phyloP scores from a whole-genome alignment of 306 rosid genomes.

The Aeschynomene evenia region DNA sequence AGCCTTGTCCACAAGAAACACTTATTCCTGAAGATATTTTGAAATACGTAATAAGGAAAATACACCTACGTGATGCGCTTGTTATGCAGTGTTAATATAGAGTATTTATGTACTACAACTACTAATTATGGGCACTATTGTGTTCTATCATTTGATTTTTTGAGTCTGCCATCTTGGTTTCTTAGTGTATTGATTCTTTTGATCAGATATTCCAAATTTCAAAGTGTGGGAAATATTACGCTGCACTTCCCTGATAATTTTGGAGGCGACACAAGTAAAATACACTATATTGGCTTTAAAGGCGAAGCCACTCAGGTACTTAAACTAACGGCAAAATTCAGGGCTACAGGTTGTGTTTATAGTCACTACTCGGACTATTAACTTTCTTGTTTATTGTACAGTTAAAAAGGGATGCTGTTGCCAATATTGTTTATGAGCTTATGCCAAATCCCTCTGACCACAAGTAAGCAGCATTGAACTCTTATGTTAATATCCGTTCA shows the following conservation, averaged over 20 bases:
- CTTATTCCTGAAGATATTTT: neutral
- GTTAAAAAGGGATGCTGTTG: conserved; percentile 91
- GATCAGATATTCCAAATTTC: conserved; percentile 86
- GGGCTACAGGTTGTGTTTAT: conserved; percentile 20
- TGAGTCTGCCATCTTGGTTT: neutral
- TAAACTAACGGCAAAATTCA: conserved; percentile 2
- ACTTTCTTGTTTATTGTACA: conserved; percentile 36
- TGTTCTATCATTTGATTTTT: conserved; percentile 13
- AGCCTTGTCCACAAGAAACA: neutral
- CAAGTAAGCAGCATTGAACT: conserved; percentile 67
- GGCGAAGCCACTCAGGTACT: conserved; percentile 98
- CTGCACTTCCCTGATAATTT: conserved; percentile 90
- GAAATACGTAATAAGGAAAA: neutral
- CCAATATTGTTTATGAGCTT: conserved; percentile 85
- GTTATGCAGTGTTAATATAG: conserved; percentile 4
- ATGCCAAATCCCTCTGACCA: conserved; percentile 98
- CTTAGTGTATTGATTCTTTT: conserved; percentile 26
- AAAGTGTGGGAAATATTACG: conserved; percentile 86
- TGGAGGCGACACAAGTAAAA: conserved; percentile 80
- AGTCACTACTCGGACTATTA: neutral
- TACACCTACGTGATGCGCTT: conserved; percentile 5
- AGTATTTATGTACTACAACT: neutral
- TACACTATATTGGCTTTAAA: conserved; percentile 92
- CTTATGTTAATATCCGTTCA: neutral
- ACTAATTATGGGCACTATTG: neutral